phyloP scores from a whole-genome alignment of 805 yeast species.

The Myxozyma geophila region DNA sequence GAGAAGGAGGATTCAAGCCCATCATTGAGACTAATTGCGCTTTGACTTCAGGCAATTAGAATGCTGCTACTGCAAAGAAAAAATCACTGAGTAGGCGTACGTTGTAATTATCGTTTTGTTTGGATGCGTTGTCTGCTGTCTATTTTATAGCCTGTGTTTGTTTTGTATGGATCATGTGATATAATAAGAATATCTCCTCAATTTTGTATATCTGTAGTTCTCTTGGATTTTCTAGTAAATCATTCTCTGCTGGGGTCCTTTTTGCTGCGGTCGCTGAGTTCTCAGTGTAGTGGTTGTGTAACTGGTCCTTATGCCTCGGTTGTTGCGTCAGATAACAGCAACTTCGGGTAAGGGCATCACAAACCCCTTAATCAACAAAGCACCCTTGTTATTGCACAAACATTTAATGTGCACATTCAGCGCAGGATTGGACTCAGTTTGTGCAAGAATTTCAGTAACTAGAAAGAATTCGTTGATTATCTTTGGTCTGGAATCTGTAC shows the following conservation, averaged over 20 bases:
- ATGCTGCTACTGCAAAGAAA: not conserved
- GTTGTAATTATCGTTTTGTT: constrained; percentile 2
- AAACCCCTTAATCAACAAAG: not conserved
- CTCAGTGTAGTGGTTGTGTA: not conserved
- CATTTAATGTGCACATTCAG: not conserved
- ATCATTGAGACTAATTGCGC: constrained; percentile 23
- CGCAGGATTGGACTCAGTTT: not conserved
- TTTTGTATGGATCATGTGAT: too few relatives aligned
- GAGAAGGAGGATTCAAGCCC: constrained; percentile 29
- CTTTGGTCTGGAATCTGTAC: too few relatives aligned
- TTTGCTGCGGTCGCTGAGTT: not conserved
- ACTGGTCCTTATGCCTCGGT: not conserved
- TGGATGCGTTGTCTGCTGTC: not conserved
- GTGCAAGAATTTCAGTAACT: not conserved
- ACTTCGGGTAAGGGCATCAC: constrained; percentile 1
- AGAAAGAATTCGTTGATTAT: too few relatives aligned
- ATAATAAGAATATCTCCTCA: too few relatives aligned
- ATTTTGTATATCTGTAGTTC: too few relatives aligned
- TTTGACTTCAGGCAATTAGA: constrained; percentile 17
- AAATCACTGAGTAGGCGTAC: constrained; percentile 1
- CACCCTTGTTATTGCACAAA: not conserved
- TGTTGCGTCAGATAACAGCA: not conserved
- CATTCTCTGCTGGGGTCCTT: too few relatives aligned
- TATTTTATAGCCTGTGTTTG: too few relatives aligned
- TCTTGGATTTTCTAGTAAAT: too few relatives aligned